phyloP scores from a whole-genome alignment of 208 protist species.

The Leishmania braziliensis region DNA sequence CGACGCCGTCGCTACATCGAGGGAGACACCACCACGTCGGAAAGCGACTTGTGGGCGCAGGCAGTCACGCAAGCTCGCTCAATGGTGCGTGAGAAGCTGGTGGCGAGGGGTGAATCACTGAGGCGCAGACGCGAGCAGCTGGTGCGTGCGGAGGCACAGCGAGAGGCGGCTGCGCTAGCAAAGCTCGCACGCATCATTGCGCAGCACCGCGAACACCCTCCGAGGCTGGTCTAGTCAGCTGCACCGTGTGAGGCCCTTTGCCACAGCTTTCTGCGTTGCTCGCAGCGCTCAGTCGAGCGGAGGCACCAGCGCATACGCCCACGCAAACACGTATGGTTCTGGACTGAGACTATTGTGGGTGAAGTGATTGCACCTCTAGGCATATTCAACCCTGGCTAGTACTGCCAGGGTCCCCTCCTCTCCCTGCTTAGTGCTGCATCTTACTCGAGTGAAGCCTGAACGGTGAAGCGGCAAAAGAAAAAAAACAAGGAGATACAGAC shows the following conservation, averaged over 20 bases:
- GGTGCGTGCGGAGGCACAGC: conserved; percentile 49
- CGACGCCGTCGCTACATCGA: conserved; percentile 56
- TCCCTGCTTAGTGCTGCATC: background rate
- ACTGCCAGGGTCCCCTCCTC: background rate
- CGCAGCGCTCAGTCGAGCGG: background rate
- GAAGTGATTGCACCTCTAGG: background rate
- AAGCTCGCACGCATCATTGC: conserved; percentile 83
- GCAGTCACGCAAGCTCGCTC: conserved; percentile 54
- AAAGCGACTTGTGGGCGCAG: conserved; percentile 49
- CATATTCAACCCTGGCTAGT: background rate
- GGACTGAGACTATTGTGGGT: background rate
- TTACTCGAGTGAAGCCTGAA: background rate
- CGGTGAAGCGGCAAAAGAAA: background rate
- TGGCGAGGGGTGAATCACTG: conserved; percentile 33
- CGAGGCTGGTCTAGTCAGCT: background rate
- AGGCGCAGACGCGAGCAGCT: conserved; percentile 47
- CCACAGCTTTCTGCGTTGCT: background rate
- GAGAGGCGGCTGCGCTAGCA: conserved; percentile 67
- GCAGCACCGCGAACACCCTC: conserved; percentile 25
- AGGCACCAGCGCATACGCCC: background rate
- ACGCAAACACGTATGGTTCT: background rate
- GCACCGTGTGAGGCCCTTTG: too few relatives aligned
- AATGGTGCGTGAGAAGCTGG: conserved; percentile 57
- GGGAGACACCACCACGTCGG: conserved; percentile 28
- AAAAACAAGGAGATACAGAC: background rate